phyloP scores from a whole-genome alignment of 148 eudicot species.

The Rhododendron kiyosumense region DNA sequence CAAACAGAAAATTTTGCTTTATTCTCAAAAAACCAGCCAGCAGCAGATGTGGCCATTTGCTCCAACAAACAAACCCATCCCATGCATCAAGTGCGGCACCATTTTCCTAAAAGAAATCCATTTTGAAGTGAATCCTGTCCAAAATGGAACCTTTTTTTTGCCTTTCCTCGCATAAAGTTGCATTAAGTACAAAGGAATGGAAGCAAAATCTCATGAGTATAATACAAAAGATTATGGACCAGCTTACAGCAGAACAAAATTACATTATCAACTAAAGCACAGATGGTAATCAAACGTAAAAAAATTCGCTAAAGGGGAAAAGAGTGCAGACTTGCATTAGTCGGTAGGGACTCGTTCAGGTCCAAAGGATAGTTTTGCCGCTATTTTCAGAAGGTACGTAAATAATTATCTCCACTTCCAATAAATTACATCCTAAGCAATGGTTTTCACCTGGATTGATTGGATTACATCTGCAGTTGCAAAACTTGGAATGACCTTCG shows the following conservation, averaged over 20 bases:
- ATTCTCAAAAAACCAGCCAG: background rate
- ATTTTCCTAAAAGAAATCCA: background rate
- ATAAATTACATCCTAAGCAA: slow-evolving; percentile 13
- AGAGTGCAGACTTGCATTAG: background rate
- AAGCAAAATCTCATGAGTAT: background rate
- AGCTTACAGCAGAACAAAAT: background rate
- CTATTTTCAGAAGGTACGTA: background rate
- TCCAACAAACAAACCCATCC: background rate
- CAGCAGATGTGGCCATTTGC: background rate
- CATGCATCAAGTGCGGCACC: background rate
- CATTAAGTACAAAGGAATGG: background rate
- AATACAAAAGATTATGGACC: background rate
- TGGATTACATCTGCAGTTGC: slow-evolving; percentile 13
- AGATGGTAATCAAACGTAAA: background rate
- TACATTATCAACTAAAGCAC: background rate
- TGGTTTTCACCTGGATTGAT: slow-evolving; percentile 41
- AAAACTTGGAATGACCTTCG: slow-evolving; percentile 17
- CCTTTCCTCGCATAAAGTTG: background rate
- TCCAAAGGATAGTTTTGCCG: background rate
- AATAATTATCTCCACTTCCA: background rate
- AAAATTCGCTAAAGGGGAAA: background rate
- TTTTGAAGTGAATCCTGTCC: background rate
- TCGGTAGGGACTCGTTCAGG: background rate
- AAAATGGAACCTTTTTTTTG: background rate
- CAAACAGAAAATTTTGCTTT: background rate